Conservation (phyloP, 768 basidiomycete species). For the Agrocybe pediades region DNA sequence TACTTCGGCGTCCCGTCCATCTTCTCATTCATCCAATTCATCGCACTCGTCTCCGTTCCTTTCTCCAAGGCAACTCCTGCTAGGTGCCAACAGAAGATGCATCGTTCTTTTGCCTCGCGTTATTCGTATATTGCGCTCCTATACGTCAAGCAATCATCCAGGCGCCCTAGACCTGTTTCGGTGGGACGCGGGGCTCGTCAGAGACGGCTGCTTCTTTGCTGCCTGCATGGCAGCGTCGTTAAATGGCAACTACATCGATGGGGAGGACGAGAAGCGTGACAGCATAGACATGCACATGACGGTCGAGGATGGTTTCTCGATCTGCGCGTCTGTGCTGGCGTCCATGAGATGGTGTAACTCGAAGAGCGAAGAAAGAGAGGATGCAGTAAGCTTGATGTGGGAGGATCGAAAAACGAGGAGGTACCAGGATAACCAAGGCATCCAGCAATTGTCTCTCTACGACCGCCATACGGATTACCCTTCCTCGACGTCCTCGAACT, state of each 20-base stretch:
- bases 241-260: slow-evolving; percentile 44
- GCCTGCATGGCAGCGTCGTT: slow-evolving; percentile 73
- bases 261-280: slow-evolving; percentile 37
- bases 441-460: slow-evolving; percentile 18
- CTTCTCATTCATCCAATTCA: slow-evolving; percentile 39
- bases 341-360: slow-evolving; percentile 85
- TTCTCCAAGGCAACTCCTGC: slow-evolving; percentile 46
- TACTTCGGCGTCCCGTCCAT: slow-evolving; percentile 43
- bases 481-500: slow-evolving; percentile 16
- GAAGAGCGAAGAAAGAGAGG: slow-evolving; percentile 71
- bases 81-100: slow-evolving; percentile 53
- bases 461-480: slow-evolving; percentile 24
- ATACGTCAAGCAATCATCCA: slow-evolving; percentile 36
- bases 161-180: slow-evolving; percentile 59
- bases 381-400: slow-evolving; percentile 58
- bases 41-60: slow-evolving; percentile 46
- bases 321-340: slow-evolving; percentile 74
- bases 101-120: slow-evolving; percentile 50
- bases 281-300: slow-evolving; percentile 29
- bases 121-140: slow-evolving; percentile 51
- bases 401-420: slow-evolving; percentile 40
- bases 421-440: slow-evolving; percentile 24
- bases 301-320: slow-evolving; percentile 46
- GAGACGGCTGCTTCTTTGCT: slow-evolving; percentile 90
- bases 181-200: slow-evolving; percentile 84